phyloP scores from a whole-genome alignment of 2,329 filamentous ascomycete genomes.

The Rhynchosporium agropyri region DNA sequence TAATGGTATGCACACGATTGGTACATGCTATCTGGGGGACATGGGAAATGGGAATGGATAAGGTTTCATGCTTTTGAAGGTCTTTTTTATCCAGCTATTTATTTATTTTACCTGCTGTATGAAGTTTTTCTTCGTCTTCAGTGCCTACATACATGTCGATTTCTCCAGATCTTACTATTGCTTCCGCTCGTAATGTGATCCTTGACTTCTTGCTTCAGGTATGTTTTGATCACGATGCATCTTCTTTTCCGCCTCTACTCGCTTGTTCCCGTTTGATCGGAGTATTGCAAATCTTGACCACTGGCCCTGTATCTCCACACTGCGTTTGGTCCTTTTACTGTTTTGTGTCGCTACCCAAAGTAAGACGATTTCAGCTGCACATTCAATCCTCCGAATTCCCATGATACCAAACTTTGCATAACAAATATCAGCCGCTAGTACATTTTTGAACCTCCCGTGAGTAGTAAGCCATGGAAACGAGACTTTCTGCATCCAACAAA shows the following conservation, averaged over 20 bases:
- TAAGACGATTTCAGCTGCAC: no score
- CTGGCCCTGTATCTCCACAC: no score
- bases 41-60: constrained; percentile 18
- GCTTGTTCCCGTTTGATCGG: not conserved
- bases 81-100: constrained; percentile 16
- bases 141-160: constrained; percentile 13
- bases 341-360: no score
- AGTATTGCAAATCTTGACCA: no score
- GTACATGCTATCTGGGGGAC: constrained; percentile 28
- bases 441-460: no score
- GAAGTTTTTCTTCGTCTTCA: constrained; percentile 10
- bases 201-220: not conserved
- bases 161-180: not conserved
- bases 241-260: not conserved
- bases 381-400: no score
- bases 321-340: no score
- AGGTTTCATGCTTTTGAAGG: constrained; percentile 17
- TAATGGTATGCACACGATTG: constrained; percentile 20
- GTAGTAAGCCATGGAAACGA: no score
- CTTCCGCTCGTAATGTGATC: not conserved
- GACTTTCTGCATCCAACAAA: no score
- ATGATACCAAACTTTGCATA: no score
- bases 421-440: no score
- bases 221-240: not conserved
- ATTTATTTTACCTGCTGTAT: constrained; percentile 9